Base-by-base conservation (phyloP, 768 basidiomycete genomes). In the Tylopilus plumbeoviolaceoides region DNA sequence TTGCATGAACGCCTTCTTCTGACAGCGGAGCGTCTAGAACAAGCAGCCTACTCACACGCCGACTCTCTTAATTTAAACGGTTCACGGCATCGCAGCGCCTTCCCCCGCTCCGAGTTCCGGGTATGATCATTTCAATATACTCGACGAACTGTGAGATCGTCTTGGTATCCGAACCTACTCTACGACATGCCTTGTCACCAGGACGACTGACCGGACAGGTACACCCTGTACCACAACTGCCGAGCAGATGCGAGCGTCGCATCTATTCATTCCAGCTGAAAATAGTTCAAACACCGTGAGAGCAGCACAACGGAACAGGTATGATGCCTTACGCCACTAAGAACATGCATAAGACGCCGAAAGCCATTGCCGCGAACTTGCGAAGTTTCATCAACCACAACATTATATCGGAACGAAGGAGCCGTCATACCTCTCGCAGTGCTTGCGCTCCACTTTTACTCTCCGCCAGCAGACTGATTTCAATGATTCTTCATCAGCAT, bases 311-410 rank as follows among this genome's bases (percentile, higher is more conserved):
- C 59, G 35, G 42, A 31, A 52, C 50, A 53, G 23, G 18, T 55
- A 20, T 49, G 47, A 63, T 47, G 59, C 81, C 89, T 83, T 79
- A 92, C 88, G 90, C 90, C 67, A 92, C 90, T 65, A 89, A 68
- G 69, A 91, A 86, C 92, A 95, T 95, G 76, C 91, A 94, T 65
- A 80, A 67, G 59, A 95, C 92, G 28, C 92, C 92, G 68, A 95
- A 80, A 44, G 82, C 82, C 92, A 95, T 95, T 54, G 91, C 92
- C 54, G 78, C 86, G 72, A 95, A 94, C 91, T 95, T 70, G 49
- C 56, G 59, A 69, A 57, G 44, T 51, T 41, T 47, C 47, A 55
- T 68, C 53, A 62, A 55, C 57, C 54, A 60, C 44, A 41, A 23
- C 31, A 55, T 53, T 48, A 53, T 56, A 53, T 49, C 58, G 39